phyloP scores from a whole-genome alignment of 805 yeast species.

The Sugiyamaella valdiviana region DNA sequence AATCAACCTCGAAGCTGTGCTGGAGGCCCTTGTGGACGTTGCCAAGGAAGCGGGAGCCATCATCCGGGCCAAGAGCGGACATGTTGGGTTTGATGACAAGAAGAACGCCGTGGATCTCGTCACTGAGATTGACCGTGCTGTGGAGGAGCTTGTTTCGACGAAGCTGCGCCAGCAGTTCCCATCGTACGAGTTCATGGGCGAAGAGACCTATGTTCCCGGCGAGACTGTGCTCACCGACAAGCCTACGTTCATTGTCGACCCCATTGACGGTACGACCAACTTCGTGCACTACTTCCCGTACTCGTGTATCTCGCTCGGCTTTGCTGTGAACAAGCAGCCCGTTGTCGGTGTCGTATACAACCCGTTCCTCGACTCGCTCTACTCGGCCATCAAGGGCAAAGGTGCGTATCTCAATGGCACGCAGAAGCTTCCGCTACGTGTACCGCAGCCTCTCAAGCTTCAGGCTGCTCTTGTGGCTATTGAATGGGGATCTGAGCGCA shows the following conservation, averaged over 20 bases:
- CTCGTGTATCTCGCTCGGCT: slow-evolving; percentile 56
- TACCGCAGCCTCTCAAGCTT: slow-evolving; percentile 34
- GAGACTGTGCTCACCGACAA: slow-evolving; percentile 40
- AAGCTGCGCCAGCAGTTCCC: slow-evolving; percentile 39
- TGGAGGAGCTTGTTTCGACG: slow-evolving; percentile 40
- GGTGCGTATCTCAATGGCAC: slow-evolving; percentile 49
- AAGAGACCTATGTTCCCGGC: slow-evolving; percentile 51
- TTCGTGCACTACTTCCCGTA: slow-evolving; percentile 58
- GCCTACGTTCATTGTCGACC: slow-evolving; percentile 62
- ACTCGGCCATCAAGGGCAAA: slow-evolving; percentile 48
- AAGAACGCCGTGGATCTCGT: slow-evolving; percentile 57
- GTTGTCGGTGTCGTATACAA: slow-evolving; percentile 63
- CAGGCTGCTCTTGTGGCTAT: slow-evolving; percentile 51
- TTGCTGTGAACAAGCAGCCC: slow-evolving; percentile 43
- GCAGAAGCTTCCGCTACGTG: slow-evolving; percentile 35
- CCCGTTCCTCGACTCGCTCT: slow-evolving; percentile 49
- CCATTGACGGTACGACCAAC: slow-evolving; percentile 62
- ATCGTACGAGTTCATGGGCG: slow-evolving; percentile 51
- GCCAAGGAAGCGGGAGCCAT: slow-evolving; percentile 46
- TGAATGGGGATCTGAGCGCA: slow-evolving; percentile 58
- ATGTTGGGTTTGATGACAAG: slow-evolving; percentile 45
- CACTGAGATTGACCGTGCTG: slow-evolving; percentile 53
- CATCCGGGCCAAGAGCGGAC: slow-evolving; percentile 46
- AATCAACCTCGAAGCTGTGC: slow-evolving; percentile 31
- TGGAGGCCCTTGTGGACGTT: slow-evolving; percentile 34